phyloP scores from a whole-genome alignment of 345 rosid genomes.

The Salix exigua region DNA sequence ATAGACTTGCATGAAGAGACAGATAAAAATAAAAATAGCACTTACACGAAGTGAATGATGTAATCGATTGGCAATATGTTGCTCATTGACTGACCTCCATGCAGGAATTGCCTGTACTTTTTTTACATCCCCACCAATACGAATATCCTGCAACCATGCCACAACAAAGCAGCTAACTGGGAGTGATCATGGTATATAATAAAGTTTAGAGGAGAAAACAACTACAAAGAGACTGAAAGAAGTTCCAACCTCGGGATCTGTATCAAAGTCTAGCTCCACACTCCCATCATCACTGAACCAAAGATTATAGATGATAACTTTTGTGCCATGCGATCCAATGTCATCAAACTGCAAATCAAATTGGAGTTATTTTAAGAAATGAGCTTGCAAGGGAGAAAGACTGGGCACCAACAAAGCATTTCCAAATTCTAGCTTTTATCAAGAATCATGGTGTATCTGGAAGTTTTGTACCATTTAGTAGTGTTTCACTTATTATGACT shows the following conservation, averaged over 20 bases:
- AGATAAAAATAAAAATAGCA: background rate
- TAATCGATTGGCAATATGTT: slow-evolving; percentile 61
- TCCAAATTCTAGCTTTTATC: too few species aligned
- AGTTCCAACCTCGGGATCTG: slow-evolving; percentile 54
- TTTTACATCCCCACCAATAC: slow-evolving; percentile 56
- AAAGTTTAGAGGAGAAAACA: too few species aligned
- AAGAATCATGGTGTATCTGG: too few species aligned
- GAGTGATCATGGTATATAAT: slow-evolving; percentile 2
- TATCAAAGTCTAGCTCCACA: slow-evolving; percentile 73
- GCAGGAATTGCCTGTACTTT: slow-evolving; percentile 33
- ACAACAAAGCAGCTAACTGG: slow-evolving; percentile 11
- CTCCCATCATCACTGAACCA: slow-evolving; percentile 68
- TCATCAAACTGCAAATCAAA: slow-evolving; percentile 62
- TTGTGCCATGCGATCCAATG: slow-evolving; percentile 80
- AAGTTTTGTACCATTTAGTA: too few species aligned
- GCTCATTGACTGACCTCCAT: slow-evolving; percentile 52
- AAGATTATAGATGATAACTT: slow-evolving; percentile 75
- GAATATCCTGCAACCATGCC: slow-evolving; percentile 60
- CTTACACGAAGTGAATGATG: slow-evolving; percentile 83
- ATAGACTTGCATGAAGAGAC: background rate
- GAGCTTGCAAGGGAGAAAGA: background rate
- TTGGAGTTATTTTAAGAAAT: background rate
- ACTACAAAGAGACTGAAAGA: slow-evolving; percentile 8
- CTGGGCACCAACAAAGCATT: background rate
- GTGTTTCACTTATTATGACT: too few species aligned